Evolutionary conservation across 2,329 filamentous ascomycete species (phyloP).

Genomic region (Monilinia fructigena): DNA sequence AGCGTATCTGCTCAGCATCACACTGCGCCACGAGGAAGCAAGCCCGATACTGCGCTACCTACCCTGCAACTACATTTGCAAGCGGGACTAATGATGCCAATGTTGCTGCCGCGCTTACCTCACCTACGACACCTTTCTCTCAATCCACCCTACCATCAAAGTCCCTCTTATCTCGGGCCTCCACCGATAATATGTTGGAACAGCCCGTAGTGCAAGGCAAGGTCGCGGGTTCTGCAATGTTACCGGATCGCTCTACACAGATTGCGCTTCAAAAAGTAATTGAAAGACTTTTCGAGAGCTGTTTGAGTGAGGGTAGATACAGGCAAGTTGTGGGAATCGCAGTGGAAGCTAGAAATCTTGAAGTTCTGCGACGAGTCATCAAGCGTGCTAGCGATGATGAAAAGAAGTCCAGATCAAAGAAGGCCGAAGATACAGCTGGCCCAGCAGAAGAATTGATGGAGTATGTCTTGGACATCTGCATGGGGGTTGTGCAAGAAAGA

Average conservation of each 20-base stretch:
- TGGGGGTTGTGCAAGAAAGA: conserved; percentile 95
- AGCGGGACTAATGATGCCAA: conserved; percentile 64
- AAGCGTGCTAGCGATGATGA: conserved; percentile 85
- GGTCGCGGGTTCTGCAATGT: conserved; percentile 40
- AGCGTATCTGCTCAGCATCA: conserved; percentile 63
- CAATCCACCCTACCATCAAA: conserved; percentile 92
- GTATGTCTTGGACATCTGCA: conserved; percentile 91
- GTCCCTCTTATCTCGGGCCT: conserved; percentile 84
- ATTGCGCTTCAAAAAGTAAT: conserved; percentile 80
- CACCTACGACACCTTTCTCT: conserved; percentile 91
- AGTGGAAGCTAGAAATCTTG: conserved; percentile 88
- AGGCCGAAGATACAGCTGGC: conserved; percentile 52
- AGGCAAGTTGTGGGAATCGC: conserved; percentile 96
- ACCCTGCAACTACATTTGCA: conserved; percentile 71
- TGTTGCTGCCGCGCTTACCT: conserved; percentile 62
- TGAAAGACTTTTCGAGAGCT: conserved; percentile 86
- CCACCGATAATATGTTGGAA: conserved; percentile 60
- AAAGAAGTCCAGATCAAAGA: conserved; percentile 63
- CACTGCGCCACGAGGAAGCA: conserved; percentile 51
- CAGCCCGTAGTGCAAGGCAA: conserved; percentile 45
- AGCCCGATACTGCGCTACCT: conserved; percentile 50
- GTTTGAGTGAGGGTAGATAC: conserved; percentile 81
- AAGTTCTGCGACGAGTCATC: conserved; percentile 83
- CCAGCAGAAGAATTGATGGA: conserved; percentile 93
- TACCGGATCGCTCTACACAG: conserved; percentile 68